Percentiles rank a stretch among this genome's conserved stretches.
Evolutionary conservation across 805 yeast genomes (phyloP).

Genomic region (Naumovozyma castellii): DNA sequence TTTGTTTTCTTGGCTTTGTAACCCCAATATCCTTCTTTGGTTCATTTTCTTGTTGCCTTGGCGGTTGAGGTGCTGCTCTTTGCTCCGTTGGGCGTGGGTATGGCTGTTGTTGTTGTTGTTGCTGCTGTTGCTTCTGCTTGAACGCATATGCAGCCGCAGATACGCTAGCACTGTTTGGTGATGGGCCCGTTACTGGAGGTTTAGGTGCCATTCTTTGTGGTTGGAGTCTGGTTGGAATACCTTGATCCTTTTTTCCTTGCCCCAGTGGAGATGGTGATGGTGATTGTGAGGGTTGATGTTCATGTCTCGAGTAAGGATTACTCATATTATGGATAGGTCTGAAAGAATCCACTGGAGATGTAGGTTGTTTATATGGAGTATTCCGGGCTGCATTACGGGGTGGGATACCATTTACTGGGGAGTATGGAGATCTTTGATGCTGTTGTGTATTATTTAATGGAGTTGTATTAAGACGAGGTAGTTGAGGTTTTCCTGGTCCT

Average conservation of each 20-base stretch:
- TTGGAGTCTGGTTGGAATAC: slow-evolving; percentile 14
- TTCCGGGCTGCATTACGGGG: slow-evolving; percentile 1
- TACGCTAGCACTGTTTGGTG: slow-evolving; percentile 19
- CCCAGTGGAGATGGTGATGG: slow-evolving; percentile 4
- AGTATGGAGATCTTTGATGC: slow-evolving; percentile 15
- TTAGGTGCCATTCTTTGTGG: slow-evolving; percentile 22
- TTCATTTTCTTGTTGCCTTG: slow-evolving; percentile 9
- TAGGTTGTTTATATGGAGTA: not conserved
- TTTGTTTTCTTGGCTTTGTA: slow-evolving; percentile 36
- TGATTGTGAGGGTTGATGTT: slow-evolving; percentile 2
- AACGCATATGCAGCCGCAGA: slow-evolving; percentile 33
- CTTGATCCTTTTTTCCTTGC: not conserved
- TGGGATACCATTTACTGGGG: not conserved
- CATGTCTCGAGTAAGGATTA: slow-evolving; percentile 16
- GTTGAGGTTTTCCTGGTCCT: slow-evolving; percentile 4
- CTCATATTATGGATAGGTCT: slow-evolving; percentile 19
- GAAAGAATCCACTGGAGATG: slow-evolving; percentile 6
- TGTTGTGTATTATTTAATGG: slow-evolving; percentile 11
- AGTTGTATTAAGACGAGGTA: slow-evolving; percentile 2
- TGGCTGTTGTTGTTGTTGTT: slow-evolving; percentile 10
- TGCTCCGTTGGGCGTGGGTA: slow-evolving; percentile 12
- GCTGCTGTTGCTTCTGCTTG: slow-evolving; percentile 10
- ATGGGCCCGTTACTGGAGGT: slow-evolving; percentile 9
- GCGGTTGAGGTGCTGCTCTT: slow-evolving; percentile 29
- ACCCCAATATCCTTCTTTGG: slow-evolving; percentile 25